Conservation (phyloP, 495 filamentous ascomycete species). For the Friedmanniomyces endolithicus region DNA sequence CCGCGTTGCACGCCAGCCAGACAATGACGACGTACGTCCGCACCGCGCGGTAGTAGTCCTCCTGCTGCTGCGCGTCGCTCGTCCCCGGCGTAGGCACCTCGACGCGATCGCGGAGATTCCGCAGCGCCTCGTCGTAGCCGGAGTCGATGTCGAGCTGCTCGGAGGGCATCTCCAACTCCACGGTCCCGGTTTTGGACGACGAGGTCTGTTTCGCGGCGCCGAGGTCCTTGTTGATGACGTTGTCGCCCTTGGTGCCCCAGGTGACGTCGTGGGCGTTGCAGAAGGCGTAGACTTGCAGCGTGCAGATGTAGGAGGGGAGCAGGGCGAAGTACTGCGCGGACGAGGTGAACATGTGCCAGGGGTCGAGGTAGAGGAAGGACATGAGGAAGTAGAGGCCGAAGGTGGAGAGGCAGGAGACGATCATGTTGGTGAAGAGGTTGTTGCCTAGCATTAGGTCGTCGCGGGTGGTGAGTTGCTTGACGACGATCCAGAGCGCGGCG, state of each 20-base stretch:
- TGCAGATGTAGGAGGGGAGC: constrained; percentile 89
- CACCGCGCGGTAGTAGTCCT: constrained; percentile 97
- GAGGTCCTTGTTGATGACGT: constrained; percentile 80
- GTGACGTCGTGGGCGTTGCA: constrained; percentile 99
- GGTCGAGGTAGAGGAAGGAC: constrained; percentile 90
- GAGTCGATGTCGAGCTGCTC: constrained; percentile 98
- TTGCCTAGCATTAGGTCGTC: constrained; percentile 51
- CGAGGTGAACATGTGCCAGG: constrained; percentile 98
- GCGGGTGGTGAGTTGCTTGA: constrained; percentile 53
- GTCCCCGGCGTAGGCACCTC: constrained; percentile 53
- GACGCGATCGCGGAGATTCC: constrained; percentile 86
- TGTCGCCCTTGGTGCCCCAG: constrained; percentile 99
- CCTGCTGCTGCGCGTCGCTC: constrained; percentile 73
- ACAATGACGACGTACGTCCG: constrained; percentile 97
- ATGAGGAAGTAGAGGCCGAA: constrained; percentile 93
- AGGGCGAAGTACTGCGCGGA: constrained; percentile 89
- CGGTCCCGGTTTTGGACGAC: constrained; percentile 54
- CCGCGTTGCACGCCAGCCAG: constrained; percentile 87
- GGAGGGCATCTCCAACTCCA: constrained; percentile 89
- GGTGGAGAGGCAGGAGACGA: constrained; percentile 78
- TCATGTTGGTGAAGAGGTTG: constrained; percentile 86
- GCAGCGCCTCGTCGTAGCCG: constrained; percentile 92
- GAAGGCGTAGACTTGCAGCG: constrained; percentile 94
- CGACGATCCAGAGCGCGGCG: constrained; percentile 71
- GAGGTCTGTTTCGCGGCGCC: constrained; percentile 58